These are phyloP conservation scores for Sesbania bispinosa DNA, from an alignment of 306 rosid species.

Conservation along the genomic window DNA sequence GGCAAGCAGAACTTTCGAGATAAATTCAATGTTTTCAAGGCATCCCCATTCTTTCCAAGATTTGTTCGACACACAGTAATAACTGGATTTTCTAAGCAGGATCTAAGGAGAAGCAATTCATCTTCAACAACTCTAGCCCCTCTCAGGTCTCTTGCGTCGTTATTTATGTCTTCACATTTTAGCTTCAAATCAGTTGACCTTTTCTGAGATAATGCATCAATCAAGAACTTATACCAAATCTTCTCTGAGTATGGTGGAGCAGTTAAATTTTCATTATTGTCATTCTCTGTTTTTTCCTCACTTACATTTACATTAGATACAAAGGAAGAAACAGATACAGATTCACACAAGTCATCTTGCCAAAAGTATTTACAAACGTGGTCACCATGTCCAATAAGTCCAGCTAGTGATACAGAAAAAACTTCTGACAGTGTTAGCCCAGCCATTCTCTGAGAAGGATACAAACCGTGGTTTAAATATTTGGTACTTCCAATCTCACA, in stretches of 20 bases:
- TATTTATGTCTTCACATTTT: conserved; percentile 30
- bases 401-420: conserved; percentile 78
- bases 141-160: conserved; percentile 26
- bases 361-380: conserved; percentile 61
- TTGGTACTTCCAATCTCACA: conserved; percentile 42
- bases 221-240: conserved; percentile 68
- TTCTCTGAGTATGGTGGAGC: conserved; percentile 46
- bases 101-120: conserved; percentile 43
- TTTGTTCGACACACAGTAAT: conserved; percentile 56
- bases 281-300: conserved; percentile 35
- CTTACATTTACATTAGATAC: conserved; percentile 20
- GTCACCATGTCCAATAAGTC: conserved; percentile 84
- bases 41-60: conserved; percentile 48
- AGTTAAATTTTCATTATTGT: conserved; percentile 32
- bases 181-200: conserved; percentile 39
- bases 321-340: conserved; percentile 28
- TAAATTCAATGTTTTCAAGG: conserved; percentile 67
- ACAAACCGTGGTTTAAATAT: conserved; percentile 31
- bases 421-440: conserved; percentile 79
- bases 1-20: conserved; percentile 66
- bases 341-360: conserved; percentile 45
- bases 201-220: conserved; percentile 57
- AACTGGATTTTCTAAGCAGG: conserved; percentile 72
- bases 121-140: conserved; percentile 30
- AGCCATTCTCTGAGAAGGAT: conserved; percentile 48